Evolutionary conservation across 164 flowering plant genomes (phyloP), one percentile per base, ranked within the genome.

Genomic region (Chimonanthus salicifolius): DNA sequence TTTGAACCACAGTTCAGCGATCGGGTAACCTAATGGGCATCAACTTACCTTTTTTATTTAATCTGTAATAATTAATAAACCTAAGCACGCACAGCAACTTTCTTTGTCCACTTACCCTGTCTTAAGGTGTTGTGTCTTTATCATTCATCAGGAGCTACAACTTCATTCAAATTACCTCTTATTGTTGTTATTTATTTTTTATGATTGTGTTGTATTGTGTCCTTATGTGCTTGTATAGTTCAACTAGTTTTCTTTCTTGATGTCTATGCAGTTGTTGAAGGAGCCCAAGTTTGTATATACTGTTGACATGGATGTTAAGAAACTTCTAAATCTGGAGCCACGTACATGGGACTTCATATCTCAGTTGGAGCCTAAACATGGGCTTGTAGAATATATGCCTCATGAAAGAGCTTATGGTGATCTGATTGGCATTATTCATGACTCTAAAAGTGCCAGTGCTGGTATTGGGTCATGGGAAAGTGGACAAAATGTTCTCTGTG

Each of bases 241-340:
- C 49, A 6, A 47, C 69, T 64, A 49, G 64, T 51, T 15, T 64
- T 44, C 72, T 72, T 77, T 72, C 33, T 13, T 77, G 13, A 45
- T 82, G 62, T 44, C 71, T 70, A 76, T 68, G 47, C 84, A 92
- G 97, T 67, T 81, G 67, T 70, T 86, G 82, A 94, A 89, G 87
- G 97, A 90, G 80, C 91, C 92, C n/a, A 92, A 91, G 71, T 96
- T 94, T 82, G 89, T 94, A 5, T 91, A 96, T 76, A 90, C 94
- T 13, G 97, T 96, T 71, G 94, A 94, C 74, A 82, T 96, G 92
- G 94, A 96, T 83, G 96, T 85, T 4, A 49, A 80, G 44, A 91
- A 86, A 68, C 97, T 96, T 58, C 71, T 96, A 62, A 72, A 70
- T 70, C 74, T 91, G 62, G 90, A 88, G 80, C 99, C 99, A 75